Evolutionary conservation across 345 rosid species (phyloP).

Genomic region (Heritiera fomes): DNA sequence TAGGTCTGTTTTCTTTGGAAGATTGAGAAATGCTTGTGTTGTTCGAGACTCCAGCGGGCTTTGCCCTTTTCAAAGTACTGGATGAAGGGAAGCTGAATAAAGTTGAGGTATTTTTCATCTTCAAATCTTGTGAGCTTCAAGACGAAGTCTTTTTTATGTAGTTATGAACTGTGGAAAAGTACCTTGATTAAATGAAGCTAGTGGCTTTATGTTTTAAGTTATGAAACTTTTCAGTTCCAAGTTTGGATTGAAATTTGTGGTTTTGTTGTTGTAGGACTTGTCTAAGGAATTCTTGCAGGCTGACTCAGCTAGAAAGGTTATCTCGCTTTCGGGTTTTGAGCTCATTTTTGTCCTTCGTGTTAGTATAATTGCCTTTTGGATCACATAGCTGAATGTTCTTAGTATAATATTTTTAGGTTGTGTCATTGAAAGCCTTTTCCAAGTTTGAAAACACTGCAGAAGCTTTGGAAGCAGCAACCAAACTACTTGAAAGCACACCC

Average conservation of each 20-base stretch:
- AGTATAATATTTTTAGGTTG: constrained; percentile 42
- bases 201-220: constrained; percentile 5
- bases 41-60: constrained; percentile 78
- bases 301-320: constrained; percentile 65
- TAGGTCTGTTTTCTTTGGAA: constrained; percentile 3
- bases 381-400: neutral
- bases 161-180: neutral
- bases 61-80: constrained; percentile 75
- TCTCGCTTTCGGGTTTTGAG: neutral
- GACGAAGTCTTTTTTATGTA: neutral
- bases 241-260: neutral
- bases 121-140: neutral
- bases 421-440: constrained; percentile 76
- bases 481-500: constrained; percentile 67
- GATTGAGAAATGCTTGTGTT: constrained; percentile 53
- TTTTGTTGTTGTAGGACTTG: constrained; percentile 52
- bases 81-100: constrained; percentile 78
- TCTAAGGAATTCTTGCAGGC: constrained; percentile 54
- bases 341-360: neutral
- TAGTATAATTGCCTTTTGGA: neutral
- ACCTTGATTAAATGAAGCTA: neutral
- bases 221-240: neutral
- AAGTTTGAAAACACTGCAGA: constrained; percentile 91
- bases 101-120: constrained; percentile 53
- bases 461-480: constrained; percentile 77